Conservation (phyloP, 2,329 filamentous ascomycete species). For the Rhinocladiella mackenziei region DNA sequence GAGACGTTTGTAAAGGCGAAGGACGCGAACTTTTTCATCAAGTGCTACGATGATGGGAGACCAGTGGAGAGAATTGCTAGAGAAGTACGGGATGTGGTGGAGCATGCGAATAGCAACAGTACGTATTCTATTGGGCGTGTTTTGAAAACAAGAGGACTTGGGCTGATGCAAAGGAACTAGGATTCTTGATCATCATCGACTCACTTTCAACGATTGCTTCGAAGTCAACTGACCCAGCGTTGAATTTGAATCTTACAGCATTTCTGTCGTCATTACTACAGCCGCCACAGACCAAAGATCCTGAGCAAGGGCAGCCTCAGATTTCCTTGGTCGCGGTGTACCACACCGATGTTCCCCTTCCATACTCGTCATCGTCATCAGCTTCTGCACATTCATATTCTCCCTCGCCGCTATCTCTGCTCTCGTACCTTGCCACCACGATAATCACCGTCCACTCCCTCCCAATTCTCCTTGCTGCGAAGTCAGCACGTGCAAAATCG, state of each 20-base stretch:
- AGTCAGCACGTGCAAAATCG: slow-evolving; percentile 71
- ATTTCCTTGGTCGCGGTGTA: slow-evolving; percentile 75
- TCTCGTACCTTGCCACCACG: slow-evolving; percentile 84
- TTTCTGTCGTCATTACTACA: slow-evolving; percentile 68
- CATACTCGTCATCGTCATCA: slow-evolving; percentile 10
- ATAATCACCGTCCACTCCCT: slow-evolving; percentile 71
- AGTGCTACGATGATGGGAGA: slow-evolving; percentile 53
- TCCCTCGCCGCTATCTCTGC: slow-evolving; percentile 65
- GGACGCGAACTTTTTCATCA: slow-evolving; percentile 64
- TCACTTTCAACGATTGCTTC: slow-evolving; percentile 19
- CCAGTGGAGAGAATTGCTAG: slow-evolving; percentile 53
- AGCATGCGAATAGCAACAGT: slow-evolving; percentile 13
- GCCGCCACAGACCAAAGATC: slow-evolving; percentile 41
- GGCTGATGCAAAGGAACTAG: no score
- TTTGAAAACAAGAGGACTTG: no score
- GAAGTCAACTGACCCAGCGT: slow-evolving; percentile 13
- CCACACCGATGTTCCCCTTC: slow-evolving; percentile 71
- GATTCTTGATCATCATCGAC: slow-evolving; percentile 26
- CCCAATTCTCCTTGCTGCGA: slow-evolving; percentile 67
- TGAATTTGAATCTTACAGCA: slow-evolving; percentile 53
- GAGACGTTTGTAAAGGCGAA: slow-evolving; percentile 63
- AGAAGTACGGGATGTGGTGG: slow-evolving; percentile 52
- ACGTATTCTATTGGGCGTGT: no score
- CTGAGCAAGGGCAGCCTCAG: slow-evolving; percentile 31
- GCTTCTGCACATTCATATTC: slow-evolving; percentile 41